phyloP scores from a whole-genome alignment of 2,329 filamentous ascomycete species.

The Balansia obtecta region DNA sequence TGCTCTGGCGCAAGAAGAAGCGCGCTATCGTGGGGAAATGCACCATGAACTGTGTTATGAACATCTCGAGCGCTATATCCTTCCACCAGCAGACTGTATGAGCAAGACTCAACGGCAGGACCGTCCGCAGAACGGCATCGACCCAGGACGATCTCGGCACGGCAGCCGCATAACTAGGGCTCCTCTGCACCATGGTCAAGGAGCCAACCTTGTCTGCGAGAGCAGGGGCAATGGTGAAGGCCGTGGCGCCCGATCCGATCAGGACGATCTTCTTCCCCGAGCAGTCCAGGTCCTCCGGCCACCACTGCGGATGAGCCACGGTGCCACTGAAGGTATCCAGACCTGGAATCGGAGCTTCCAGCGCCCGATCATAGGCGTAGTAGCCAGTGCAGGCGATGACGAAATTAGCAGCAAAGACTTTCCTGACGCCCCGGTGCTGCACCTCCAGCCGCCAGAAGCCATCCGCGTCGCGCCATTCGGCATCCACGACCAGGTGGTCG shows the following conservation, averaged over 20 bases:
- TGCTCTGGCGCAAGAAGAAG: constrained; percentile 26
- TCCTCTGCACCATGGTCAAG: constrained; percentile 73
- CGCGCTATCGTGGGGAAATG: constrained; percentile 14
- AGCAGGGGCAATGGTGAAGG: constrained; percentile 62
- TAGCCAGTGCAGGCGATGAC: constrained; percentile 52
- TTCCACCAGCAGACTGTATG: constrained; percentile 36
- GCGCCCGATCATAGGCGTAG: constrained; percentile 56
- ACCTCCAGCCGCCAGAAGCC: constrained; percentile 44
- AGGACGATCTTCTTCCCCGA: constrained; percentile 55
- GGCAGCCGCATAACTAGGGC: constrained; percentile 57
- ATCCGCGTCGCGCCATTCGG: constrained; percentile 41
- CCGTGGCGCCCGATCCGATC: constrained; percentile 69
- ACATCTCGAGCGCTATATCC: constrained; percentile 30
- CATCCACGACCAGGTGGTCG: constrained; percentile 32
- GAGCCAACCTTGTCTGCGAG: constrained; percentile 50
- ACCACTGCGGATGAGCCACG: constrained; percentile 62
- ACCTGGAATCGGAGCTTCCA: constrained; percentile 51
- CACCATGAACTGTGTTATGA: constrained; percentile 24
- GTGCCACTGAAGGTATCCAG: constrained; percentile 53
- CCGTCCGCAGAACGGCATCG: constrained; percentile 24
- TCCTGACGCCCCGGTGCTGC: constrained; percentile 15
- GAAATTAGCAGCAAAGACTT: constrained; percentile 35
- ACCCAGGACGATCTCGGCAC: constrained; percentile 28
- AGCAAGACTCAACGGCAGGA: constrained; percentile 35
- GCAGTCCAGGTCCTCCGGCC: constrained; percentile 58